Evolutionary conservation across 768 basidiomycete genomes (phyloP), one percentile per base, ranked within the genome.

Genomic region (Termitomyces sp.): DNA sequence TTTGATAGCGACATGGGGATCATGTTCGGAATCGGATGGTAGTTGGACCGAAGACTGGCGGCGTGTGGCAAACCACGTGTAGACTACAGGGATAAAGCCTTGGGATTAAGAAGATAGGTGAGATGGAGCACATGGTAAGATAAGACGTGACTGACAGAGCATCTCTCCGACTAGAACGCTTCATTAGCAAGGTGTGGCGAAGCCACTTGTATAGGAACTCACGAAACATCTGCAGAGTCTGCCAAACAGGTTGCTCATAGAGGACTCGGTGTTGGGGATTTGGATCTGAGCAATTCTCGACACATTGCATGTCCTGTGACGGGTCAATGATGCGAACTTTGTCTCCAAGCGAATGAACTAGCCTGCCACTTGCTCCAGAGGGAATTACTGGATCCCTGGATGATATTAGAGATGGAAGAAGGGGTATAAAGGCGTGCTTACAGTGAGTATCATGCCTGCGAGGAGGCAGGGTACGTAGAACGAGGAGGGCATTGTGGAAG

Each of bases 231-330:
- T 91, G 89, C 38, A 93, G 79, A 13, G 85, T 91, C 70, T 94
- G 91, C 89, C 92, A 90, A 23, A 96, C 92, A 5, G 94, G 94
- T 68, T 98, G 96, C 65, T 98, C 94, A 68, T 90, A 98, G 29
- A 91, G 79, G 46, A 94, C 78, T 52, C 81, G 84, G 33, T 75
- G 74, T 3, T 64, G 57, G 2, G 85, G 80, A 69, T 91, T 75
- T 35, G 81, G 80, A 59, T 86, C 79, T 44, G 69, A 68, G 68
- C 96, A 98, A 70, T 95, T 90, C 78, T 93, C 93, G 41, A 98
- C 95, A 66, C 96, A 98, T 85, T 97, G 93, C 91, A 97, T 96
- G 69, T 98, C 96, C 86, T 89, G 57, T 31, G 45, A 41, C 16
- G 27, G 51, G 49, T 23, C 27, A 54, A 36, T 35, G 32, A 57